Base-by-base conservation (phyloP, 2,329 filamentous ascomycete species). In the Alternaria solani region DNA sequence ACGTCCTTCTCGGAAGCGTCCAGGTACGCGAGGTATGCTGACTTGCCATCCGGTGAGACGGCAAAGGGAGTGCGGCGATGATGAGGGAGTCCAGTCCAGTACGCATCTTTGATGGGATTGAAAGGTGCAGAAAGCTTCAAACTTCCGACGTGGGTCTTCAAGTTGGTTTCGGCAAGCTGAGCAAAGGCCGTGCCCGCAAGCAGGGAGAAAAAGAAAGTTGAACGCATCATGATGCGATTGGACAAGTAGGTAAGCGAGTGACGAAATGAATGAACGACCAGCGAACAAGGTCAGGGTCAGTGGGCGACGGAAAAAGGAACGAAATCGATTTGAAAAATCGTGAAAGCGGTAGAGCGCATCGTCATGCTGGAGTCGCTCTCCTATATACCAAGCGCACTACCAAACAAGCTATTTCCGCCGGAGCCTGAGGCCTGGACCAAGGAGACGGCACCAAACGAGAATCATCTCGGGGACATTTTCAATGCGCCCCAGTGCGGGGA, bases 1-100 rank as follows among this genome's bases (percentile, higher is more conserved):
- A 89, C 85, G 53, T 81, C 84, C 4, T 81, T 85, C 47, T 83
- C 84, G 46, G 81, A 85, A 26, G 80, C 76, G 68, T 88, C 86
- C 16, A 89, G 83, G 67, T 88, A 89, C 9, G 87, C 87, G 9
- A 89, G 71, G 71, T 86, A 88, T 12, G 85, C 87, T 4, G 82
- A 83, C 59, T 84, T 84, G 61, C 86, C 86, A 71, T 88, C 82
- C 2, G 87, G 86, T 1, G 87, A 88, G 30, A 75, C 67, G n/a
- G 86, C 82, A 62, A 89, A 89, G 6, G 87, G 87, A 12, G 86
- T 88, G 52, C 87, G 83, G 46, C 86, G 84, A 72, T 89, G 87
- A 66, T 89, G 87, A 44, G 86, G 85, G 46, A 84, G 82, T 20
- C 81, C 82, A 14, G 87, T 88, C 86, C 86, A 88, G 81, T 89